Conservation (phyloP, 306 rosid genomes). For the Aeschynomene evenia region DNA sequence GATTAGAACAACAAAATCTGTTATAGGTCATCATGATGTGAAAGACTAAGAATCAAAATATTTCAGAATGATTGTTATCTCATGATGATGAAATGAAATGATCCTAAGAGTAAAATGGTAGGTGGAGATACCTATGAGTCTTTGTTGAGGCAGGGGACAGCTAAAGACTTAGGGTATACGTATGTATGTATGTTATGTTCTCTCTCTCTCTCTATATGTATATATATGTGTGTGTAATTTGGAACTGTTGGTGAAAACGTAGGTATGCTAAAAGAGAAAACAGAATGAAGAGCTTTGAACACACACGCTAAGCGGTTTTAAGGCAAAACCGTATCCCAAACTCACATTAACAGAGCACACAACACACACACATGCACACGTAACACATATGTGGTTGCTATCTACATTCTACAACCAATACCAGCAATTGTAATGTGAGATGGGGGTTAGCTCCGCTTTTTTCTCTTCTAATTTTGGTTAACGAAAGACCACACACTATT, state of each 20-base stretch:
- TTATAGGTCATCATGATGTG: background rate
- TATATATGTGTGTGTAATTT: background rate
- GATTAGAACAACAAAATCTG: background rate
- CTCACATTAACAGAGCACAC: constrained; percentile 28
- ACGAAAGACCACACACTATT: constrained; percentile 35
- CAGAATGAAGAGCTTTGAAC: constrained; percentile 44
- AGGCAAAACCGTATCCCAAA: constrained; percentile 49
- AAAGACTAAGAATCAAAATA: background rate
- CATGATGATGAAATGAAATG: constrained; percentile 8
- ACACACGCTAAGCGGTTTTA: constrained; percentile 58
- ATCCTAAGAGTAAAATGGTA: constrained; percentile 5
- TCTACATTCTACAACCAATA: too few relatives aligned
- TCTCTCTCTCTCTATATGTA: too few relatives aligned
- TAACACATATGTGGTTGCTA: constrained; percentile 18
- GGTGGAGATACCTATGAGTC: constrained; percentile 33
- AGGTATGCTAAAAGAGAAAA: constrained; percentile 35
- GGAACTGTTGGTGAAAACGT: constrained; percentile 39
- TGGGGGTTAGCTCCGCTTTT: constrained; percentile 55
- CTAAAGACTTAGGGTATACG: constrained; percentile 10
- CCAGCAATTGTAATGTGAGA: constrained; percentile 55
- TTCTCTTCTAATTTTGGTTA: constrained; percentile 48
- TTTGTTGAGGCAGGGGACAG: constrained; percentile 22
- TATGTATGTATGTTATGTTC: constrained; percentile 19
- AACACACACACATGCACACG: constrained; percentile 7
- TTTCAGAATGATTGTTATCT: constrained; percentile 17